Evolutionary conservation across 148 eudicot genomes (phyloP).

Genomic region (Amaranthus palmeri): DNA sequence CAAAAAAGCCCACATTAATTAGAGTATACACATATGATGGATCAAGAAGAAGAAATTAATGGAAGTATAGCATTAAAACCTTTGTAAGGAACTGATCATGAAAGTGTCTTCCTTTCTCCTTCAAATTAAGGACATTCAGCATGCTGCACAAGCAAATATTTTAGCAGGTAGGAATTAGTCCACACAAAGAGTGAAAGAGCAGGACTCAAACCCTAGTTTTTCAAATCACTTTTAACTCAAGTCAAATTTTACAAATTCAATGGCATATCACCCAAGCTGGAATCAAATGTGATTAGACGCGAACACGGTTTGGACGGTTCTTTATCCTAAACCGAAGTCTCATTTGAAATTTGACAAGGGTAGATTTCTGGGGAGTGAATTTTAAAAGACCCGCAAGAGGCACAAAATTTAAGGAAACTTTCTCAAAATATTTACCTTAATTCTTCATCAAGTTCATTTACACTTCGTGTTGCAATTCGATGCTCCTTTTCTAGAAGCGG

Average conservation of each 20-base stretch:
- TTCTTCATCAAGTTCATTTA: slow-evolving; percentile 79
- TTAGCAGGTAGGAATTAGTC: too few relatives aligned
- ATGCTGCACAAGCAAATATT: slow-evolving; percentile 46
- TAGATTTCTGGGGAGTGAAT: neutral
- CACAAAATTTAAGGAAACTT: neutral
- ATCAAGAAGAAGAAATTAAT: neutral
- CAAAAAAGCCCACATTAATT: neutral
- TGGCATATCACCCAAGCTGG: too few relatives aligned
- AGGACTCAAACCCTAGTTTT: neutral
- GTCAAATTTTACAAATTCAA: too few relatives aligned
- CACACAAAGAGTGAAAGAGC: neutral
- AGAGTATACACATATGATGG: neutral
- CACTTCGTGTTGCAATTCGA: slow-evolving; percentile 58
- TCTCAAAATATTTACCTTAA: slow-evolving; percentile 52
- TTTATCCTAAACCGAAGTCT: neutral
- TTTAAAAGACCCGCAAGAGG: neutral
- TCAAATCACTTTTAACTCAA: too few relatives aligned
- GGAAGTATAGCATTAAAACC: slow-evolving; percentile 35
- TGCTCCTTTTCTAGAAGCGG: slow-evolving; percentile 95
- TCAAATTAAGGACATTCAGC: slow-evolving; percentile 71
- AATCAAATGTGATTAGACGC: neutral
- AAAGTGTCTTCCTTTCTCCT: slow-evolving; percentile 94
- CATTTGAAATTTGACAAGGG: neutral
- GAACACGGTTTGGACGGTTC: neutral
- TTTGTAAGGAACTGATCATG: slow-evolving; percentile 91